Evolutionary conservation across 2,329 filamentous ascomycete species (phyloP), one percentile per base, ranked within the genome.

Genomic region (Cladosporium sp.): DNA sequence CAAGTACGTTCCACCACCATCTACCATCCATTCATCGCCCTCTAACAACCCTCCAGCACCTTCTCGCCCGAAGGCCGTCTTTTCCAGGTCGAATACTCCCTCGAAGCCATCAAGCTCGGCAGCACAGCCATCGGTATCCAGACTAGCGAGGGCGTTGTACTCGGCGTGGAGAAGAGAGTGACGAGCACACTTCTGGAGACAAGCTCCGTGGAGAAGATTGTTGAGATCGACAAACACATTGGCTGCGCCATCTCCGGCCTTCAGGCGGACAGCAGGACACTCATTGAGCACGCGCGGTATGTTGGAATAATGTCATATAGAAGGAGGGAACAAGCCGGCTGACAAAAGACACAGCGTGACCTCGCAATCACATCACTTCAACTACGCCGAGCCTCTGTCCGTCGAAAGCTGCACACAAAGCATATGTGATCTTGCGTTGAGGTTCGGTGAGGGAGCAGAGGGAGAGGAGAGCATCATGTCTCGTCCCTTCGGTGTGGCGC

Each of bases 11-110:
- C 52, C 68, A 70, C 69, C 68, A 71, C 69, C 74, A 56, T 10
- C 28, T 29, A 31, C 52, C 31, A 57, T 37, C n/a, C 57, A 31
- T 33, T 10, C 64, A 23, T 53, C 31, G 33, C 58, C 50, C 29
- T 64, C 68, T 71, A 72, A 77, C 68, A 77, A 72, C 68, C 58
- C 62, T 28, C 62, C 78, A 96, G 91, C 87, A 99, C 95, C 87
- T 99, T 99, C 88, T 99, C 95, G 75, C 95, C 95, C 68, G 95
- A 99, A 87, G 95, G 95, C 77, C 95, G 95, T 82, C 91, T 99
- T 80, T 99, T 99, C 88, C 95, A 99, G 85, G 95, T 99, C 85
- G 95, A 99, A 90, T 99, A 99, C 88, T 98, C 95, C 67, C 91
- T 99, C 80, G 95, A 99, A 85, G 95, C 95, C 81, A 99, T 99